Conservation (phyloP, 2,329 filamentous ascomycete species). For the Claviceps arundinis region DNA sequence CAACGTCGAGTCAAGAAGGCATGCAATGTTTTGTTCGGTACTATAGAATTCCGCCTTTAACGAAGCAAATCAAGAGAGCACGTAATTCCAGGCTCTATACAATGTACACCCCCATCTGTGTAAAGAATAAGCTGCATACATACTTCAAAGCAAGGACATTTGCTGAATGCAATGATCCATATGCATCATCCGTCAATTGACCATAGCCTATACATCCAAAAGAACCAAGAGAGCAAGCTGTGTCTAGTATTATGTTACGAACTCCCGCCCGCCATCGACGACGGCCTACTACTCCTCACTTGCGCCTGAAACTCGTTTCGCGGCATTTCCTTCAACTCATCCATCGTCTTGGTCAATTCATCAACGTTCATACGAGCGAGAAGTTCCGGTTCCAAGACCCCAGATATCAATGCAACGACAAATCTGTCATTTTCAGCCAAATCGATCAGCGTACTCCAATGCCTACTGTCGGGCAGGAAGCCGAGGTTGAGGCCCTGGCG, state of each 20-base stretch:
- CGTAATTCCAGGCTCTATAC: not conserved
- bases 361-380: constrained; percentile 15
- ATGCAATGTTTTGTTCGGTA: not conserved
- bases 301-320: constrained; percentile 13
- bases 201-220: not conserved
- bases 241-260: not conserved
- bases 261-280: not conserved
- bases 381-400: constrained; percentile 13
- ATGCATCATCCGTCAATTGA: too few relatives aligned
- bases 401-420: constrained; percentile 16
- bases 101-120: not conserved
- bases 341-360: constrained; percentile 15
- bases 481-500: constrained; percentile 14
- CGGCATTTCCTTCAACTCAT: constrained; percentile 13
- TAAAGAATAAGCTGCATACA: too few relatives aligned
- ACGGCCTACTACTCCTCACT: not conserved
- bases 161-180: too few relatives aligned
- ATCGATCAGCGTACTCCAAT: constrained; percentile 20
- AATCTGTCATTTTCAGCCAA: constrained; percentile 18
- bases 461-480: constrained; percentile 19
- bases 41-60: not conserved
- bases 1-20: not conserved
- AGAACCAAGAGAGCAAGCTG: not conserved
- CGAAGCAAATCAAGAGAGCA: not conserved
- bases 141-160: too few relatives aligned